Percentiles rank a stretch among this genome's conserved stretches.
Conservation (phyloP, 78 protist species). For the Corallochytrium limacisporum region DNA sequence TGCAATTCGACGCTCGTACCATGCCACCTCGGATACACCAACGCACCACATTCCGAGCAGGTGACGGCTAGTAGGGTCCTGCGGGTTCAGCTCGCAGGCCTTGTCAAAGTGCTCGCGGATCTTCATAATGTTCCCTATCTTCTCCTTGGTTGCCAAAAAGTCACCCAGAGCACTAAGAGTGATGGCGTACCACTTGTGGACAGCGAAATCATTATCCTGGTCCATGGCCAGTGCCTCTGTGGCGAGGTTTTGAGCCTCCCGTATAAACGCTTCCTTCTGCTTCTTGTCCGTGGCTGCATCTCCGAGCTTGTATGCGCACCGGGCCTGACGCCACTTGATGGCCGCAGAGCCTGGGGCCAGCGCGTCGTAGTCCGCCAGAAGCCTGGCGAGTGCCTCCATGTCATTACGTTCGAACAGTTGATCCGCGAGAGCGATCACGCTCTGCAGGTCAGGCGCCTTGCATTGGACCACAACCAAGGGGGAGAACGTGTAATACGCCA, state of each 20-base stretch:
- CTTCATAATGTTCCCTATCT: neutral
- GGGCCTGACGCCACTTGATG: too few relatives aligned
- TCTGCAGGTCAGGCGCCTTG: too few relatives aligned
- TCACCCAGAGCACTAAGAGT: slow-evolving; percentile 1
- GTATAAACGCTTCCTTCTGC: neutral
- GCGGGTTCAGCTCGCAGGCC: slow-evolving; percentile 1
- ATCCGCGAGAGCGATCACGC: too few relatives aligned
- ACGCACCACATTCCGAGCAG: slow-evolving; percentile 24
- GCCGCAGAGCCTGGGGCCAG: too few relatives aligned
- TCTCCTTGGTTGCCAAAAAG: slow-evolving; percentile 3
- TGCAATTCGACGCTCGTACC: slow-evolving; percentile 6
- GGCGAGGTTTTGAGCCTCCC: neutral
- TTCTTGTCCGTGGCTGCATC: neutral
- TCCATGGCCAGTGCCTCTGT: slow-evolving; percentile 6
- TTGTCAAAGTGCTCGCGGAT: slow-evolving; percentile 11
- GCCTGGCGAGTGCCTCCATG: too few relatives aligned
- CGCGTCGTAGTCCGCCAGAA: too few relatives aligned
- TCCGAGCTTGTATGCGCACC: too few relatives aligned
- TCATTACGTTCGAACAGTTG: too few relatives aligned
- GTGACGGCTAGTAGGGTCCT: slow-evolving; percentile 17
- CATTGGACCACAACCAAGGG: too few relatives aligned
- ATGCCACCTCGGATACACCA: slow-evolving; percentile 16
- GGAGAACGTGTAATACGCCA: too few relatives aligned
- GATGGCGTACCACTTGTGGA: slow-evolving; percentile 7
- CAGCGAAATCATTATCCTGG: neutral